Base-by-base conservation (phyloP, 352 stramenopile species). In the Pythium phragmitis region DNA sequence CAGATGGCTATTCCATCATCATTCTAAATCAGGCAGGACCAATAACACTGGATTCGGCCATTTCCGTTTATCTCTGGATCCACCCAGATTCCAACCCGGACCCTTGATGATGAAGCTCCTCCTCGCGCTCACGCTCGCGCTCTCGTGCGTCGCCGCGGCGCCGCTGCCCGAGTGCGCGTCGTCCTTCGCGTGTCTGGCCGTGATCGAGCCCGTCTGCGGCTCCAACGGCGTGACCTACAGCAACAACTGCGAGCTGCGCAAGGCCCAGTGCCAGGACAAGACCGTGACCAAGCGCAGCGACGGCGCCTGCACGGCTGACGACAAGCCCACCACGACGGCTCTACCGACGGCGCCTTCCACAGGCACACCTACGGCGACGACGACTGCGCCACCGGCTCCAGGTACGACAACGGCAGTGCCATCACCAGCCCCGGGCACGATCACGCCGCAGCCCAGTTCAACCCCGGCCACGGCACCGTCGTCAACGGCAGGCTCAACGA, bases 191-290 rank as follows among this genome's bases (percentile, higher is more conserved):
- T 68, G 61, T 34, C 34, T 68, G 28, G 61, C 48, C 3, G 37
- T 63, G 34, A 58, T 46, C 36, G 19, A 56, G 49, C 78, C 79
- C 6, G 74, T 90, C 11, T 90, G 81, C 50, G 79, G 63, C 17
- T 86, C 81, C 11, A 70, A 88, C 57, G 75, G 76, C 30, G 30
- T 70, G 19, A 88, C 81, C 7, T 90, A 87, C 69, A 34, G 37
- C 37, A 87, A 84, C 65, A 67, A 71, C 55, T 88, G 81, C 60
- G 45, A 65, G 33, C 77, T 90, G 36, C 70, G 79, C n/a, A 63
- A 48, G 33, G 70, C 67, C 4, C 69, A 77, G 49, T 90, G 80
- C 62, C 13, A 51, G 13, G 17, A 67, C 63, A 63, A 63, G 53
- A 39, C 53, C 43, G 33, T 62, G 42, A 52, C 42, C 55, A 62